Conservation (phyloP, 805 yeast genomes). For the Candida verbasci region DNA sequence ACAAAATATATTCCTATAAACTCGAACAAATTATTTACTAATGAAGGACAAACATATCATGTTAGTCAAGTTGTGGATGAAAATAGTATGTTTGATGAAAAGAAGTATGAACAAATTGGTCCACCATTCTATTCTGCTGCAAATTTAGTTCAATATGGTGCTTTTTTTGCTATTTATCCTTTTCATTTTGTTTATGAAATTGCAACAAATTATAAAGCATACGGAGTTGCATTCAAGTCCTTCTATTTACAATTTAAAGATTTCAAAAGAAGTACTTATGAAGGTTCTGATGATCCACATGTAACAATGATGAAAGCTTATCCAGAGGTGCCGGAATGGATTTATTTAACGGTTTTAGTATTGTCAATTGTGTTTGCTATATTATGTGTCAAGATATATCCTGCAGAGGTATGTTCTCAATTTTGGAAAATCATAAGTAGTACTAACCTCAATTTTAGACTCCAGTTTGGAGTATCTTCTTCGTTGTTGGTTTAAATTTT, state of each 20-base stretch:
- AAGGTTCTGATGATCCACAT: conserved; percentile 35
- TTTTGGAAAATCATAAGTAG: too few relatives aligned
- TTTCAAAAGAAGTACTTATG: conserved; percentile 10
- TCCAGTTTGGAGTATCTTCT: conserved; percentile 59
- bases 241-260: conserved; percentile 8
- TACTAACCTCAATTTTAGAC: too few relatives aligned
- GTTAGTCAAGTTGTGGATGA: conserved; percentile 39
- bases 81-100: conserved; percentile 23
- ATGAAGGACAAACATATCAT: conserved; percentile 42
- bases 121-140: conserved; percentile 30
- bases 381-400: conserved; percentile 26
- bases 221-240: conserved; percentile 11
- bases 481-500: conserved; percentile 47
- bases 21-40: conserved; percentile 42
- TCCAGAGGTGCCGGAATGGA: conserved; percentile 37
- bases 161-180: conserved; percentile 25
- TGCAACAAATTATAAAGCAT: conserved; percentile 8
- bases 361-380: conserved; percentile 30
- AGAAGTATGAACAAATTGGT: conserved; percentile 18
- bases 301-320: conserved; percentile 26
- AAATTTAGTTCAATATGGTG: conserved; percentile 23
- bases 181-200: conserved; percentile 15
- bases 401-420: too few relatives aligned
- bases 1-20: conserved; percentile 31
- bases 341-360: conserved; percentile 19